Base-by-base conservation (phyloP, 2,329 filamentous ascomycete genomes). In the Thermothelomyces thermophilus region DNA sequence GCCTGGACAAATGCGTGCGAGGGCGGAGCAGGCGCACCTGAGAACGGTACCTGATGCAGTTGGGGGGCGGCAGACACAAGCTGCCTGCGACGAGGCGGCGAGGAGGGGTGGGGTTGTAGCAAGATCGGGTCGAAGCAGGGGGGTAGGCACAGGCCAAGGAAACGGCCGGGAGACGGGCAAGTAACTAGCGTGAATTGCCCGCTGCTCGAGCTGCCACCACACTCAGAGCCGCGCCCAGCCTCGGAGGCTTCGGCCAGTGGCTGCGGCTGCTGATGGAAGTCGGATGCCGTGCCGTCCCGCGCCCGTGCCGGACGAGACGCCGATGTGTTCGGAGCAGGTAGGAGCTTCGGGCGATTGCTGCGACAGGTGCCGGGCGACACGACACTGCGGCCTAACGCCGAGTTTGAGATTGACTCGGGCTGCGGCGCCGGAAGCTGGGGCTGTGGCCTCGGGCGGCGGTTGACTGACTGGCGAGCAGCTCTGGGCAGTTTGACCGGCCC, bases 31-130 rank as follows among this genome's bases (percentile, higher is more conserved):
- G 34, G 42, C 46, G 42, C 50, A 52, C 45, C 53, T 51, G 47
- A 50, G 54, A 56, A 52, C 46, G 52, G 57, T 48, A 57, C 45
- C 53, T 48, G 41, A 50, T 43, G 52, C 53, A 60, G 58, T 45
- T 51, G 57, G 48, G 53, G 50, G 49, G 39, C 26, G 44, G 42
- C 10, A 41, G 48, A 41, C 43, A 34, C 40, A 34, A 48, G 51
- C 5, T 26, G 24, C 24, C 39, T 46, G 47, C 41, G 47, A 46
- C 20, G 45, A 39, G 43, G 51, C 35, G 48, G 24, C 35, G 48
- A 48, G 41, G 52, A 33, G 53, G 56, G 48, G 51, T 51, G 50
- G 39, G 26, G 26, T 30, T 41, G 39, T 41, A 41, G 49, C 46
- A 48, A 46, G 40, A 46, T 33, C 13, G 35, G 24, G 48, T 31